phyloP scores from a whole-genome alignment of 257 asterid genomes.

The Ballota nigra region DNA sequence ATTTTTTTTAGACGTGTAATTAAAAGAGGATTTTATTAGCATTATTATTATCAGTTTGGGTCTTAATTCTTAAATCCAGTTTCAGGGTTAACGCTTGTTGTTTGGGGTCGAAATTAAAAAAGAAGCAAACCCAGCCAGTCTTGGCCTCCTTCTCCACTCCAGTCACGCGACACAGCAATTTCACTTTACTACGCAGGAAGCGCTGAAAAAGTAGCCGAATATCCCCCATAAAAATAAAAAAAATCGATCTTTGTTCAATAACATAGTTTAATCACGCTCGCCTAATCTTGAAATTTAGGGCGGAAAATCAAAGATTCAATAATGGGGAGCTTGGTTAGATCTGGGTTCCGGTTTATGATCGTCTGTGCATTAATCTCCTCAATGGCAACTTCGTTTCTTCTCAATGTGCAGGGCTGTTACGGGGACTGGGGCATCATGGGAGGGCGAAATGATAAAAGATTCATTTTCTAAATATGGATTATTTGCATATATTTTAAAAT shows the following conservation, averaged over 20 bases:
- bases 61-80: too few species aligned
- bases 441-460: too few species aligned
- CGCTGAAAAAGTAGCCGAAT: neutral
- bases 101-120: neutral
- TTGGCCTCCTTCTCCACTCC: neutral
- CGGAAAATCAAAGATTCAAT: constrained; percentile 29
- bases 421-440: too few species aligned
- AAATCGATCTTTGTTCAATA: constrained; percentile 32
- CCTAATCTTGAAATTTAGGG: constrained; percentile 19
- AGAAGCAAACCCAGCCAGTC: neutral
- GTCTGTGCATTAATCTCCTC: constrained; percentile 34
- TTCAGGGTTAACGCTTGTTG: constrained; percentile 7
- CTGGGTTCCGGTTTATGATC: too few species aligned
- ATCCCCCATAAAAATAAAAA: too few species aligned
- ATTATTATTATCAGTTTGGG: too few species aligned
- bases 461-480: too few species aligned
- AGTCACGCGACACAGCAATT: neutral
- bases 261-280: constrained; percentile 32
- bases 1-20: too few species aligned
- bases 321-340: constrained; percentile 68
- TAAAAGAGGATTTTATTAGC: too few species aligned
- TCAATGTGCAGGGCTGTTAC: constrained; percentile 94
- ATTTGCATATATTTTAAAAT: too few species aligned
- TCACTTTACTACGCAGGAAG: constrained; percentile 4
- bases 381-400: constrained; percentile 47